These are phyloP conservation scores for Aeschynomene evenia DNA, from an alignment of 306 rosid species.

Conservation along the genomic window DNA sequence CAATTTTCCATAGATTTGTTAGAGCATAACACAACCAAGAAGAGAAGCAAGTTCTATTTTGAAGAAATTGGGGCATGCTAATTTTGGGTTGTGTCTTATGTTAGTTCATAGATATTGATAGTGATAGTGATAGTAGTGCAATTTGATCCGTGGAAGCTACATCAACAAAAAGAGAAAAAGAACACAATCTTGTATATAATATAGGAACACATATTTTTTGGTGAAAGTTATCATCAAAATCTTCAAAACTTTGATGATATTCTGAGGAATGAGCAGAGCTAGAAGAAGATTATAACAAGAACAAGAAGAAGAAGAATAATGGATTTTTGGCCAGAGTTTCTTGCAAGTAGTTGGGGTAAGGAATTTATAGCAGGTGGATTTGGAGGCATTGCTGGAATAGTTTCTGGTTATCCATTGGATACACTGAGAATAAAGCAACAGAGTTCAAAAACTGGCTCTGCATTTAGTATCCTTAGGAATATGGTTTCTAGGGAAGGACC, in stretches of 20 bases:
- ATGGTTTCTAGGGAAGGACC: constrained; percentile 61
- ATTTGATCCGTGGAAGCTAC: constrained; percentile 14
- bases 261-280: constrained; percentile 41
- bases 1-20: background rate
- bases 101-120: background rate
- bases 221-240: constrained; percentile 6
- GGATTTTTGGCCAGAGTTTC: constrained; percentile 86
- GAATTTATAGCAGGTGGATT: constrained; percentile 92
- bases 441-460: constrained; percentile 51
- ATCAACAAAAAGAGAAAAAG: background rate
- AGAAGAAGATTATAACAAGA: too few relatives aligned
- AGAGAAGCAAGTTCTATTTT: background rate
- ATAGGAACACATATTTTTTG: too few relatives aligned
- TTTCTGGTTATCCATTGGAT: constrained; percentile 85
- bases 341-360: constrained; percentile 73
- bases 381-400: constrained; percentile 83
- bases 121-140: background rate
- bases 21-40: background rate
- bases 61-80: background rate
- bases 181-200: background rate
- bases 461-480: constrained; percentile 50
- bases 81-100: background rate
- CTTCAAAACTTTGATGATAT: background rate
- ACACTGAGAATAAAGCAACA: constrained; percentile 72
- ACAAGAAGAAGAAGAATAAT: constrained; percentile 23